Evolutionary conservation across 139 green algal genomes (phyloP).

Genomic region (Closterium sp.): DNA sequence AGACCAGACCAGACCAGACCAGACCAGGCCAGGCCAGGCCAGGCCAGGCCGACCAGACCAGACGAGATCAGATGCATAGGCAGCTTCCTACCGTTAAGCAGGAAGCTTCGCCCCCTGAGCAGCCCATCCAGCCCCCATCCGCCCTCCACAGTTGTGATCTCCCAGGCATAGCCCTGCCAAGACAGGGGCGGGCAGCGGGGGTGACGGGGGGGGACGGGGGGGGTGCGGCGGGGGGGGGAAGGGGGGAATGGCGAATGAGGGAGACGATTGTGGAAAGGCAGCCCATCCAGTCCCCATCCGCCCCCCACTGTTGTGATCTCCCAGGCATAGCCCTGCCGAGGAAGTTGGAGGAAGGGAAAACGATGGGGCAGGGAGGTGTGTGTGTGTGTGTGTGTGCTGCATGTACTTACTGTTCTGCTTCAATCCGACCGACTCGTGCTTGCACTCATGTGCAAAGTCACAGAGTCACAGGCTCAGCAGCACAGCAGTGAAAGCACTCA

Average conservation of each 20-base stretch:
- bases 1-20: no score
- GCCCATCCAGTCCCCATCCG: conserved; percentile 79
- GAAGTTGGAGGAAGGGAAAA: no score
- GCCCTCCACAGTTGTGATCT: conserved; percentile 68
- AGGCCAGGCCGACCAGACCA: no score
- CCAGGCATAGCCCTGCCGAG: conserved; percentile 56
- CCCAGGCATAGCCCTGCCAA: conserved; percentile 51
- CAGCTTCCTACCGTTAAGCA: conserved; percentile 58
- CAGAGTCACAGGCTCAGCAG: no score
- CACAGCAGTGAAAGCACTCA: no score
- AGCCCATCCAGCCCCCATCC: conserved; percentile 88
- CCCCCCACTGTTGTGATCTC: conserved; percentile 71
- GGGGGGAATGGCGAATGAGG: not conserved
- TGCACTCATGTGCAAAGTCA: no score
- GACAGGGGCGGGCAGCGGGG: no score
- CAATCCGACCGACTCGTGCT: no score
- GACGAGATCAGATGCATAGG: not conserved
- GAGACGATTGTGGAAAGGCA: not conserved
- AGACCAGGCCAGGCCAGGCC: no score
- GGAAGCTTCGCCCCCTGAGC: conserved; percentile 55
- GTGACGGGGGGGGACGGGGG: not conserved
- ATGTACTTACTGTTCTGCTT: no score
- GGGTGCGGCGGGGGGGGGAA: not conserved
- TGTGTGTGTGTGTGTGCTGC: no score
- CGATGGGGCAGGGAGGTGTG: no score